Evolutionary conservation across 2,329 filamentous ascomycete genomes (phyloP), one percentile per base, ranked within the genome.

Genomic region (Xylaria sp.): DNA sequence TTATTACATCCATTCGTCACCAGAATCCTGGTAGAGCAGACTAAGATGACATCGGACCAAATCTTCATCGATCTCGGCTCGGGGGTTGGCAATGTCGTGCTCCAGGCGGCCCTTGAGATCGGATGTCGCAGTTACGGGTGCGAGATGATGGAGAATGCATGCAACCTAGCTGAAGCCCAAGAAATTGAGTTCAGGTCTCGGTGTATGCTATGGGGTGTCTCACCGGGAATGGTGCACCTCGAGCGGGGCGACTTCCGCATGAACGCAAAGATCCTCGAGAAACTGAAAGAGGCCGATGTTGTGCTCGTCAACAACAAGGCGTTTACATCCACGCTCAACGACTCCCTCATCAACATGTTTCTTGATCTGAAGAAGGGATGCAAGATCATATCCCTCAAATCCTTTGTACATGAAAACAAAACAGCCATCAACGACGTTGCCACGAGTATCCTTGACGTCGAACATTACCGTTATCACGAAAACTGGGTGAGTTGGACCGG

Each of bases 231-330:
- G 61, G 90, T 94, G n/a, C 83, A 86, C 62, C 84, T 99, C 5
- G 84, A 93, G 63, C 80, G 87, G 49, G 94, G 91, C 60, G 90
- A 96, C 71, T 97, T 99, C 70, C 84, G 92, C 8, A 84, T 86
- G 65, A 89, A 89, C 66, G 73, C 82, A 13, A 80, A 80, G 59
- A 91, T 97, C 53, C 81, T 87, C 61, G 81, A 85, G 23, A 87
- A 87, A 6, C 80, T 99, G 54, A 88, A 89, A 73, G 85, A 87
- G 57, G 93, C 94, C 1, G 94, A 99, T 72, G 92, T 97, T n/a
- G 85, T 99, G 16, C 83, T 99, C 30, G 93, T 97, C 68, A 99
- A 99, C 79, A 99, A 99, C 76, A 92, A 97, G 75, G 94, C 92
- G 2, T 99, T 99, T 75, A 92, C 88, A 4, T 88, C 92, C 11